Percentiles rank a stretch among this genome's conserved stretches.
phyloP scores from a whole-genome alignment of 768 basidiomycete species.

The Leucocoprinus sp. region DNA sequence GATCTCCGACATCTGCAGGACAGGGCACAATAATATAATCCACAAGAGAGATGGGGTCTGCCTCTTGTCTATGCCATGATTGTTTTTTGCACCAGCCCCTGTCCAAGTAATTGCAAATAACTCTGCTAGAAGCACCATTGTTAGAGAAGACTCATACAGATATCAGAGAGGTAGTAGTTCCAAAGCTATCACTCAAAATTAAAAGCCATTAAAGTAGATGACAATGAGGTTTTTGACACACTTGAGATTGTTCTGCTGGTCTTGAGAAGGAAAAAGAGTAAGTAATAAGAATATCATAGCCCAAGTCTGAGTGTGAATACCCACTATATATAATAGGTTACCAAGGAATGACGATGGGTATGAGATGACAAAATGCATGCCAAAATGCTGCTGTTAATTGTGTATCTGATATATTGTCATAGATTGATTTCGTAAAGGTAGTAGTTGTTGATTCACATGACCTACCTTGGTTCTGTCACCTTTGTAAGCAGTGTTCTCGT shows the following conservation, averaged over 20 bases:
- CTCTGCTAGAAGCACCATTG: too few species aligned
- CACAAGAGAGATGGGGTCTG: too few species aligned
- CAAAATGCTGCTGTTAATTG: slow-evolving; percentile 17
- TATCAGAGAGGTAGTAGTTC: slow-evolving; percentile 39
- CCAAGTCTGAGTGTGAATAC: slow-evolving; percentile 45
- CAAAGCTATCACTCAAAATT: slow-evolving; percentile 21
- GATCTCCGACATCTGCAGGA: too few species aligned
- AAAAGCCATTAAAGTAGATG: too few species aligned
- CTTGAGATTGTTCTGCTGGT: slow-evolving; percentile 30
- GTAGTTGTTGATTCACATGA: too few species aligned
- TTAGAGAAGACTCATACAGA: slow-evolving; percentile 28
- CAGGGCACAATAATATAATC: too few species aligned
- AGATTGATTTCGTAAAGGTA: too few species aligned
- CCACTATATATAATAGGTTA: slow-evolving; percentile 29
- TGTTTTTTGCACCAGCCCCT: slow-evolving; percentile 41
- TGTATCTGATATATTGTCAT: too few species aligned
- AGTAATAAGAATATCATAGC: slow-evolving; percentile 45
- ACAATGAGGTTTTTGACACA: too few species aligned
- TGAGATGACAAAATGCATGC: slow-evolving; percentile 1
- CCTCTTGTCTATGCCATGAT: too few species aligned
- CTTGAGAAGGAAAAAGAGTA: slow-evolving; percentile 35
- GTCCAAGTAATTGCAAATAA: background rate
- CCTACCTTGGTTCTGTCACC: too few species aligned
- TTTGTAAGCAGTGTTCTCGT: too few species aligned
- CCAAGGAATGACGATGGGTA: background rate